These are phyloP conservation scores for Malassezia obtusa DNA, from an alignment of 1,284 basidiomycete genomes.

Conservation along the genomic window DNA sequence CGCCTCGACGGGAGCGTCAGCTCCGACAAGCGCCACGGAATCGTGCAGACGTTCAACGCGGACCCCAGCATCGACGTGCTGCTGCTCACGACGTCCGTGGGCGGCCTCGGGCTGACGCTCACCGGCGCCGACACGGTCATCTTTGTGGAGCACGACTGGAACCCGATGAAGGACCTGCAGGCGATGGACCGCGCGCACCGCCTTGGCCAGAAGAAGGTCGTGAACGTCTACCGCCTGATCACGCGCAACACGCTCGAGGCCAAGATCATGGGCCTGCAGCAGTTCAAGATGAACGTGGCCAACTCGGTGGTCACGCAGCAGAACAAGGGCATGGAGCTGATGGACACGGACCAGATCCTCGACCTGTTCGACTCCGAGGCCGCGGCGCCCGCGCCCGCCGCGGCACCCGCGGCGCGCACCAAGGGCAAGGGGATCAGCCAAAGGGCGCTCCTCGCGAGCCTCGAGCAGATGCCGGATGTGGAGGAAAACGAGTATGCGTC, in stretches of 20 bases:
- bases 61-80: constrained; percentile 97
- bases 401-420: background rate
- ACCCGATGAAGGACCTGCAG: constrained; percentile 98
- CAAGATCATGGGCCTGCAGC: constrained; percentile 96
- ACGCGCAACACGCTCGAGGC: constrained; percentile 95
- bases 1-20: constrained; percentile 63
- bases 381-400: background rate
- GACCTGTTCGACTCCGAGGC: constrained; percentile 63
- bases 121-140: constrained; percentile 99
- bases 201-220: constrained; percentile 95
- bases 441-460: constrained; percentile 49
- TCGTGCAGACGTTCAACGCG: constrained; percentile 94
- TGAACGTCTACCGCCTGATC: constrained; percentile 95
- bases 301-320: constrained; percentile 94
- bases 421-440: constrained; percentile 36
- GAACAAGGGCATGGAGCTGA: constrained; percentile 80
- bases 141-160: constrained; percentile 99
- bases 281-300: constrained; percentile 97
- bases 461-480: constrained; percentile 43
- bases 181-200: constrained; percentile 99
- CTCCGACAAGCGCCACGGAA: constrained; percentile 47
- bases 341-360: constrained; percentile 94
- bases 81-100: constrained; percentile 89
- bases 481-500: constrained; percentile 43
- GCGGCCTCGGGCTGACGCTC: constrained; percentile 86